These are phyloP conservation scores for Trichocladium uniseriatum DNA, from an alignment of 495 filamentous ascomycete species.

Conservation along the genomic window DNA sequence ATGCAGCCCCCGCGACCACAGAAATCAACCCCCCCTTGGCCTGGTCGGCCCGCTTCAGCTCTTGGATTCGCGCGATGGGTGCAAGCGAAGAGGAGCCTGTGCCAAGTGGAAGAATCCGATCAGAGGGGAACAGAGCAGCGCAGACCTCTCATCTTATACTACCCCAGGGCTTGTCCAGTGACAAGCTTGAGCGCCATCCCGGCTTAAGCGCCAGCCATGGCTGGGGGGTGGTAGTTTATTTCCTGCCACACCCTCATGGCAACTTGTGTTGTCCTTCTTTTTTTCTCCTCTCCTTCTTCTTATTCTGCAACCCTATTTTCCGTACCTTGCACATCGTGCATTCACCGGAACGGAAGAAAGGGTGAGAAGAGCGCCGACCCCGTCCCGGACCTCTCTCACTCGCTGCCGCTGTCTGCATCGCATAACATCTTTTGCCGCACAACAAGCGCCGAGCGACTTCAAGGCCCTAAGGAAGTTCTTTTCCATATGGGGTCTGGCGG, in stretches of 20 bases:
- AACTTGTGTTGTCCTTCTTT: constrained; percentile 8
- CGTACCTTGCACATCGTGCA: neutral
- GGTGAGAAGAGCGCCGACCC: neutral
- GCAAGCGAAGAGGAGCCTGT: constrained; percentile 2
- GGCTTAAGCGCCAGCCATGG: constrained; percentile 26
- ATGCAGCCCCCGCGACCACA: constrained; percentile 10
- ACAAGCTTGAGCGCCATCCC: constrained; percentile 15
- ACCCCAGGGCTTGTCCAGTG: constrained; percentile 27
- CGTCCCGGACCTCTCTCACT: neutral
- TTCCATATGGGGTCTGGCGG: constrained; percentile 21
- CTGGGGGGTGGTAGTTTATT: constrained; percentile 16
- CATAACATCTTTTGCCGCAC: constrained; percentile 16
- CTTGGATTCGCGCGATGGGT: constrained; percentile 6
- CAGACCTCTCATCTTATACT: constrained; percentile 30
- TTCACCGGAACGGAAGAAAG: neutral
- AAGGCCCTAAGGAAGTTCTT: neutral
- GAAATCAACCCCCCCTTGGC: neutral
- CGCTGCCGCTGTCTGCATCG: neutral
- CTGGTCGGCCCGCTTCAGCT: constrained; percentile 4
- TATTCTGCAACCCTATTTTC: constrained; percentile 2
- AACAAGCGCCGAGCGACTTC: constrained; percentile 28
- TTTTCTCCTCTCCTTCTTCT: constrained; percentile 6
- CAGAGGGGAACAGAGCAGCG: constrained; percentile 2
- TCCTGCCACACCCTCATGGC: constrained; percentile 21
- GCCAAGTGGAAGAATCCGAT: neutral